These are phyloP conservation scores for Glomus cerebriforme DNA, from an alignment of 192 early-diverging fungal species.

Conservation along the genomic window DNA sequence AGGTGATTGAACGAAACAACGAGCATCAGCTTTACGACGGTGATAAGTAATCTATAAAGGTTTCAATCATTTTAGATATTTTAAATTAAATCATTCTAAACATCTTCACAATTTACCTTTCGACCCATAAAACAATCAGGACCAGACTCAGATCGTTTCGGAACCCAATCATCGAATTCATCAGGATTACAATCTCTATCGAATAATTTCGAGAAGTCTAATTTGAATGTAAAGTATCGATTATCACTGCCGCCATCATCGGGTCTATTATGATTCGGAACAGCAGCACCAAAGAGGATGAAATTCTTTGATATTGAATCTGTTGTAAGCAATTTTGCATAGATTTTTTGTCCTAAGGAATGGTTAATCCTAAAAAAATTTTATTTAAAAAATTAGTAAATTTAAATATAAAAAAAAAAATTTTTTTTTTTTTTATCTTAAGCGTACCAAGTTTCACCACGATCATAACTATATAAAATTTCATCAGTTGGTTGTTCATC, in stretches of 20 bases:
- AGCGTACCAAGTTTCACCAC: conserved; percentile 72
- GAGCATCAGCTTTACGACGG: conserved; percentile 72
- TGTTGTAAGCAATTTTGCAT: conserved; percentile 67
- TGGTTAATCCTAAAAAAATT: conserved; percentile 39
- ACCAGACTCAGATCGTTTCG: conserved; percentile 50
- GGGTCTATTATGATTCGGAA: not conserved
- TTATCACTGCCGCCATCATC: conserved; percentile 38
- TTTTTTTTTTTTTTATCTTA: not conserved
- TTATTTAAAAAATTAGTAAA: not conserved
- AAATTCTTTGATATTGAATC: conserved; percentile 80
- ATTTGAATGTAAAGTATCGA: conserved; percentile 52
- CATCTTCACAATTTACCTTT: conserved; percentile 27
- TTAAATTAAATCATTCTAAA: not conserved
- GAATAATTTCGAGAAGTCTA: conserved; percentile 70
- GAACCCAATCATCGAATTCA: conserved; percentile 77
- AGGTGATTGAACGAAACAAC: conserved; percentile 75
- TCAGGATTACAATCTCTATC: conserved; percentile 67
- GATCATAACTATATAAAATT: conserved; percentile 76
- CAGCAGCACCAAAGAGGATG: conserved; percentile 46
- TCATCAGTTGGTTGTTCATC: conserved; percentile 52
- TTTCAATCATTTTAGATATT: not conserved
- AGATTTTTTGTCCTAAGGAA: conserved; percentile 52
- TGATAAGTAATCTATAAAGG: conserved; percentile 59
- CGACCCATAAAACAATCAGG: conserved; percentile 88
- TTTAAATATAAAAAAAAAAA: not conserved